Evolutionary conservation across 139 green algal genomes (phyloP).

Genomic region (Tetradesmus obliquus): DNA sequence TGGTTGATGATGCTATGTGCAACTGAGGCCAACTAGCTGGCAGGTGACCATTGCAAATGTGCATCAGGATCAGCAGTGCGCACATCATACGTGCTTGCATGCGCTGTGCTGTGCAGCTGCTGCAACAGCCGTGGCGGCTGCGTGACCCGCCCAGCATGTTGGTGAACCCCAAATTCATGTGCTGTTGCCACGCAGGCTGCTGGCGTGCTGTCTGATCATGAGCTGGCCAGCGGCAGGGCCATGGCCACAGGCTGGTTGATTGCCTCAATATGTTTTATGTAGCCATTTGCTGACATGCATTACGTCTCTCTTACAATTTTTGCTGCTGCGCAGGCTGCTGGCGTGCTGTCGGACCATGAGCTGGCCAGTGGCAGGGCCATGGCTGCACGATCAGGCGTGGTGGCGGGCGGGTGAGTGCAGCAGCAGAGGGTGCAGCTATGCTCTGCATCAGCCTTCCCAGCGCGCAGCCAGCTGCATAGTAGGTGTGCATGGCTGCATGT

Average conservation of each 20-base stretch:
- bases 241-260: not conserved
- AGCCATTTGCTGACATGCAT: too few species aligned
- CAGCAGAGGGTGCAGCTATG: not conserved
- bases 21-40: too few species aligned
- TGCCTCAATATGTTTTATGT: too few species aligned
- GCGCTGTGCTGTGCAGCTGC: too few species aligned
- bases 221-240: not conserved
- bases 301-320: not conserved
- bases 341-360: conserved; percentile 39
- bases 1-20: too few species aligned
- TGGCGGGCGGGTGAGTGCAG: not conserved
- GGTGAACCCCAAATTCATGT: not conserved
- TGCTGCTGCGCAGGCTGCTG: conserved; percentile 20
- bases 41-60: too few species aligned
- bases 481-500: too few species aligned
- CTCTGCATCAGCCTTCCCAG: not conserved
- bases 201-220: not conserved
- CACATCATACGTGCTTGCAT: too few species aligned
- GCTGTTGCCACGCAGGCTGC: not conserved
- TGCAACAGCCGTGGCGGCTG: too few species aligned
- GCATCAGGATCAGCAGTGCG: too few species aligned
- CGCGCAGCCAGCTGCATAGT: not conserved
- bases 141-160: too few species aligned
- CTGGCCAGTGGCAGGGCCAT: conserved; percentile 24
- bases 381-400: conserved; percentile 11